These are phyloP conservation scores for Scutellaria barbata DNA, from an alignment of 257 asterid species.

Conservation along the genomic window DNA sequence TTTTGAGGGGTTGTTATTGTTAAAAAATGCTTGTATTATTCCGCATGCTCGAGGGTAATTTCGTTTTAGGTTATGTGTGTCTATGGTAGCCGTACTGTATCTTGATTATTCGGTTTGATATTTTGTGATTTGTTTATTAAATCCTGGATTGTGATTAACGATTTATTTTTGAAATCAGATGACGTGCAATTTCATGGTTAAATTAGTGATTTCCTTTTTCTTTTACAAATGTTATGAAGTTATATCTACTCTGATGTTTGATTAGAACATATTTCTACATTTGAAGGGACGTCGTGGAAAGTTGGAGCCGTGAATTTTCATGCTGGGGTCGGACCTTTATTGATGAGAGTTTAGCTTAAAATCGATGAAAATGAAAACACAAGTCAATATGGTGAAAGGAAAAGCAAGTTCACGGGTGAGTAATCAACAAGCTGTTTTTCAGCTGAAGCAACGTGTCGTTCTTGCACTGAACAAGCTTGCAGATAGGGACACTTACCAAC, in stretches of 20 bases:
- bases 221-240: too few relatives aligned
- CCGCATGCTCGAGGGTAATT: not conserved
- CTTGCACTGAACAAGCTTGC: constrained; percentile 85
- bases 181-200: constrained; percentile 8
- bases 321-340: constrained; percentile 30
- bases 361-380: constrained; percentile 53
- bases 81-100: not conserved
- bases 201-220: constrained; percentile 8
- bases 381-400: constrained; percentile 57
- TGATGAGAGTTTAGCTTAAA: constrained; percentile 29
- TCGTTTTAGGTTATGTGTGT: not conserved
- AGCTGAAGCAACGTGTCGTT: constrained; percentile 81
- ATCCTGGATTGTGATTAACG: not conserved
- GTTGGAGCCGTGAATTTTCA: constrained; percentile 24
- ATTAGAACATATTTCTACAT: constrained; percentile 14
- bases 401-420: constrained; percentile 62
- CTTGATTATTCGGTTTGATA: constrained; percentile 24
- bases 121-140: not conserved
- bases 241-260: not conserved
- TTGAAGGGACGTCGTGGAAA: constrained; percentile 40
- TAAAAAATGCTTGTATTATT: not conserved
- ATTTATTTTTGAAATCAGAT: not conserved
- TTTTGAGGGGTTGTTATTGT: not conserved
- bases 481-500: constrained; percentile 85
- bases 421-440: constrained; percentile 70